Conservation (phyloP, 495 filamentous ascomycete species). For the Aspergillus biplanus region DNA sequence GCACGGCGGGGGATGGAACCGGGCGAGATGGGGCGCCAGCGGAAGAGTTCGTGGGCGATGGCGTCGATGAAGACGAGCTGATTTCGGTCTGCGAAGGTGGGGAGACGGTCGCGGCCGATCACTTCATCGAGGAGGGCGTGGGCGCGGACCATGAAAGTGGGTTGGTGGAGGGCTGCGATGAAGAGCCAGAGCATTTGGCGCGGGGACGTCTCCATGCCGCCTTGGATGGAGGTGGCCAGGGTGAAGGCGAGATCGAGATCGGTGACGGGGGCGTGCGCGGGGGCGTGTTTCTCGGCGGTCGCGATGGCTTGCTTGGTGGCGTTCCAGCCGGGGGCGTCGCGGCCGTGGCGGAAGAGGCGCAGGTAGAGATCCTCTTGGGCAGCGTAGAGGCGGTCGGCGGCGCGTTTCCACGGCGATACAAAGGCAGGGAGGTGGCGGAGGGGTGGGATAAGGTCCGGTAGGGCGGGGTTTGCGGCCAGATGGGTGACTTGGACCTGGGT, state of each 20-base stretch:
- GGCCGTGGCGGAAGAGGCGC: constrained; percentile 32
- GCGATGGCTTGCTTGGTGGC: constrained; percentile 36
- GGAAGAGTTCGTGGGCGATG: constrained; percentile 36
- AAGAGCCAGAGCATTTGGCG: constrained; percentile 37
- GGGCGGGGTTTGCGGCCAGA: constrained; percentile 30
- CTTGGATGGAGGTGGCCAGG: constrained; percentile 34
- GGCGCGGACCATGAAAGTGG: constrained; percentile 26
- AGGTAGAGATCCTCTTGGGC: constrained; percentile 31
- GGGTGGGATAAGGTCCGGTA: constrained; percentile 39
- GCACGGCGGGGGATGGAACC: constrained; percentile 53
- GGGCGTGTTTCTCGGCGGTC: constrained; percentile 24
- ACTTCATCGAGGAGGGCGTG: constrained; percentile 39
- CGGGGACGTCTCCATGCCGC: constrained; percentile 38
- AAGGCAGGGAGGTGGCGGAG: constrained; percentile 36
- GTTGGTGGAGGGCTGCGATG: constrained; percentile 29
- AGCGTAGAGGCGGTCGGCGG: constrained; percentile 29
- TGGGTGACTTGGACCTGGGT: constrained; percentile 31
- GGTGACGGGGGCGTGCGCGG: constrained; percentile 10
- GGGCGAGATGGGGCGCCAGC: constrained; percentile 40
- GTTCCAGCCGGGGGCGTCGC: constrained; percentile 30
- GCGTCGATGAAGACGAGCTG: constrained; percentile 37
- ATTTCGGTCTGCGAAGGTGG: constrained; percentile 32
- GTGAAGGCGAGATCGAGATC: constrained; percentile 38
- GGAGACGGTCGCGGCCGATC: constrained; percentile 35
- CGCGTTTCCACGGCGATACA: constrained; percentile 39